Conservation (phyloP, 2,329 filamentous ascomycete genomes). For the Epichloe sibirici region DNA sequence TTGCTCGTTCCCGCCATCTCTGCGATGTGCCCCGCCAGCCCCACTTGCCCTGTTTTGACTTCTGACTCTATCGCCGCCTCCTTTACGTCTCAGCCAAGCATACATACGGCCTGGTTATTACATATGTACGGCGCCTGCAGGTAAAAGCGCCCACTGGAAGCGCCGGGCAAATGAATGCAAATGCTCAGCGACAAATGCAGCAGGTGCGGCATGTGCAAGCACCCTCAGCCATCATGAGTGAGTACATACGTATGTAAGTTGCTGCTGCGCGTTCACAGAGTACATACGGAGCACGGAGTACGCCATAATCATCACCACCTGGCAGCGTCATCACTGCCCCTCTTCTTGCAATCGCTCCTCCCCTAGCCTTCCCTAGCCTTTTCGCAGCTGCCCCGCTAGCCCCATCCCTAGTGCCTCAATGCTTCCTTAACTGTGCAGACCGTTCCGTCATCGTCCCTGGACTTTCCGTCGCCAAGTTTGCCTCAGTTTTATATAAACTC, state of each 20-base stretch:
- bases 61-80: background rate
- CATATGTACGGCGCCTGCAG: background rate
- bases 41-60: background rate
- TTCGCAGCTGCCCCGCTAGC: background rate
- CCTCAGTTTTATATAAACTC: constrained; percentile 4
- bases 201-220: constrained; percentile 1
- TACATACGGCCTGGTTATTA: background rate
- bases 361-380: background rate
- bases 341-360: background rate
- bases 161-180: background rate
- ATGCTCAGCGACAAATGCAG: background rate
- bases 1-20: constrained; percentile 1
- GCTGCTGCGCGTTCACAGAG: background rate
- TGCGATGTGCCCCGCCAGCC: background rate
- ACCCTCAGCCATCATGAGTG: background rate
- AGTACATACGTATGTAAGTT: no score
- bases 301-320: background rate
- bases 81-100: background rate
- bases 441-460: constrained; percentile 5
- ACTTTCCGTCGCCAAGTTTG: background rate
- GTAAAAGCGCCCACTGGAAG: background rate
- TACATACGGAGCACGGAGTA: background rate
- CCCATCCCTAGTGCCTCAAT: background rate
- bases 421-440: background rate
- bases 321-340: constrained; percentile 1